Conservation (phyloP, 2,329 filamentous ascomycete species). For the Talaromyces amestolkiae region DNA sequence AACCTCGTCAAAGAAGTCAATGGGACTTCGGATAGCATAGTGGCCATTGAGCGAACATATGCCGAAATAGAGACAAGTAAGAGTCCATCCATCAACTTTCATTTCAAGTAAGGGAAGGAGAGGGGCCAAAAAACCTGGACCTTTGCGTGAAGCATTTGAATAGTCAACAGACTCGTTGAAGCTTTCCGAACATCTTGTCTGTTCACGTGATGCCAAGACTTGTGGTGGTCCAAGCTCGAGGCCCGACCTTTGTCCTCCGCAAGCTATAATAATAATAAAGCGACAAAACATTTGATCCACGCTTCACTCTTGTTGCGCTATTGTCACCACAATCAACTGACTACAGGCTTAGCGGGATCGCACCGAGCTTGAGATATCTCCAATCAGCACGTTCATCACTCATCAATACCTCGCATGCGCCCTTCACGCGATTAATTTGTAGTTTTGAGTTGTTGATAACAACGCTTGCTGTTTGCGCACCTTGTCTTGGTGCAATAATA, state of each 20-base stretch:
- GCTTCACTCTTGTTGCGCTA: neutral
- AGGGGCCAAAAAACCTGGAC: too few species aligned
- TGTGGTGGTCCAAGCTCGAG: neutral
- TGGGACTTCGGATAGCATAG: too few species aligned
- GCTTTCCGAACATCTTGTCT: too few species aligned
- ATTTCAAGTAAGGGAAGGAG: too few species aligned
- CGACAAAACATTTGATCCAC: neutral
- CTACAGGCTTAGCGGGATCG: neutral
- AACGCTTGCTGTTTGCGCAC: neutral
- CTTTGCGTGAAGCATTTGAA: too few species aligned
- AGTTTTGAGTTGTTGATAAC: neutral
- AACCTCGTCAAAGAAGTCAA: too few species aligned
- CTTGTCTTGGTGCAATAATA: neutral
- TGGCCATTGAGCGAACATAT: too few species aligned
- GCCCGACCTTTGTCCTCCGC: neutral
- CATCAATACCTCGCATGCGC: neutral
- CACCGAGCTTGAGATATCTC: neutral
- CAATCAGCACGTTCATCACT: neutral
- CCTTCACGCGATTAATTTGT: neutral
- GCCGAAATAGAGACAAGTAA: too few species aligned
- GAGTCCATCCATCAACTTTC: too few species aligned
- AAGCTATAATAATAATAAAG: neutral
- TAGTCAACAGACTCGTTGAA: too few species aligned
- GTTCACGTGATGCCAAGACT: slow-evolving; percentile 2
- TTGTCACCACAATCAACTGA: neutral